Conservation (phyloP, 164 flowering plant genomes). For the Vitis labrusca region DNA sequence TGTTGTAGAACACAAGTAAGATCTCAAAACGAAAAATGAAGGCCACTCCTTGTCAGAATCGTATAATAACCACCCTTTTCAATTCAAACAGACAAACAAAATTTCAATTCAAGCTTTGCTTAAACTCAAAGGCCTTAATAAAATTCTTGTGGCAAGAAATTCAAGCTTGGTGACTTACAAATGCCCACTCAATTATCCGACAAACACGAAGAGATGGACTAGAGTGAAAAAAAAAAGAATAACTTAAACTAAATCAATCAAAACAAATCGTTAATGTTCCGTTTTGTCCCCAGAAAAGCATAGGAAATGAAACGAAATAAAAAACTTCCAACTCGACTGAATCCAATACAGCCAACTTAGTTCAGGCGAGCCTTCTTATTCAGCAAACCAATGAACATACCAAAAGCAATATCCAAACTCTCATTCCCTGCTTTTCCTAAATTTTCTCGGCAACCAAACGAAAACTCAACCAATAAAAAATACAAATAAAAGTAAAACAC, state of each 20-base stretch:
- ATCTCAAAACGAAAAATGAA: neutral
- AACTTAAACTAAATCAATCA: neutral
- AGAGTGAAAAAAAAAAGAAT: neutral
- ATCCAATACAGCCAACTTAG: no score
- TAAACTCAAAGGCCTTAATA: neutral
- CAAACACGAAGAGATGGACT: neutral
- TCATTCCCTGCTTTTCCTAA: neutral
- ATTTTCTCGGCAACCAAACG: slow-evolving; percentile 1
- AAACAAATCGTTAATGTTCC: neutral
- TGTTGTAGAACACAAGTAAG: no score
- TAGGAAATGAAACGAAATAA: neutral
- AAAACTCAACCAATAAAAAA: neutral
- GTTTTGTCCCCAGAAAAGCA: neutral
- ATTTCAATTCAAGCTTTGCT: neutral
- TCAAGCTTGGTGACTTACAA: neutral
- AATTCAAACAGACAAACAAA: neutral
- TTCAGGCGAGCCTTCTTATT: no score
- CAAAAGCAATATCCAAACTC: no score
- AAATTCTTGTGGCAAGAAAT: neutral
- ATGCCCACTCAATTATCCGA: neutral
- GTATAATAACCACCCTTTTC: neutral
- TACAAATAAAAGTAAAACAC: neutral
- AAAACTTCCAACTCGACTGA: no score
- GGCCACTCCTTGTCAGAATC: neutral
- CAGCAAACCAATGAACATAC: no score